Evolutionary conservation across 1,139 yeast genomes (phyloP), one percentile per base, ranked within the genome.

Genomic region (Kurtzmaniella quercitrusa): DNA sequence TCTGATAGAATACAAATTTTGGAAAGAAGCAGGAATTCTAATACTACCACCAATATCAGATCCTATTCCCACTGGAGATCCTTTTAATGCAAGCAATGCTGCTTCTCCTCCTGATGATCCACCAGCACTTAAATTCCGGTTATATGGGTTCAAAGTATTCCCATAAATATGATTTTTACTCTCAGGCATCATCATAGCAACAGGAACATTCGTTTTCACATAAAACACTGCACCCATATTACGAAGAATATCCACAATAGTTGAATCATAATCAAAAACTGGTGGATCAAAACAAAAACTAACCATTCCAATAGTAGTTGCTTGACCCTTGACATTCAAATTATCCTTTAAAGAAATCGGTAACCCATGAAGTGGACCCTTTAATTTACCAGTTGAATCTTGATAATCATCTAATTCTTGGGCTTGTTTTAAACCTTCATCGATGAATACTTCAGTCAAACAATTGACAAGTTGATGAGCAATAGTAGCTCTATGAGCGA

Each of bases 41-140:
- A 78, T 75, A 15, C 80, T 72, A 5, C 84, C 84, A 3, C 82
- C 84, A 44, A 79, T 79, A 48, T 78, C 84, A 22, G 78, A 66
- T 22, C 83, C 83, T 43, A 78, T 54, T 8, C 82, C 82, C n/a
- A 77, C 50, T 16, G 61, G 69, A 1, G 78, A 72, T 19, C 80
- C 71, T 38, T 57, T 57, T 42, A 63, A 55, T 8, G 58, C 56
- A 15, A 65, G 43, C 40, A 78, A 58, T 19, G 70, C 65, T 21
- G 66, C 66, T 44, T 65, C 71, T 16, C 70, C 68, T 1, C 71
- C 69, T 2, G 69, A 64, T 16, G 68, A 61, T 0, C 71, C 71
- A 12, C 71, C 72, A 8, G 69, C 53, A 33, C 65, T 57, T 36
- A 66, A 54, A 9, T 52, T 46, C 28, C 67, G 48, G 44, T 65